Conservation (phyloP, 2,329 filamentous ascomycete genomes). For the Ceratocystis destructans region DNA sequence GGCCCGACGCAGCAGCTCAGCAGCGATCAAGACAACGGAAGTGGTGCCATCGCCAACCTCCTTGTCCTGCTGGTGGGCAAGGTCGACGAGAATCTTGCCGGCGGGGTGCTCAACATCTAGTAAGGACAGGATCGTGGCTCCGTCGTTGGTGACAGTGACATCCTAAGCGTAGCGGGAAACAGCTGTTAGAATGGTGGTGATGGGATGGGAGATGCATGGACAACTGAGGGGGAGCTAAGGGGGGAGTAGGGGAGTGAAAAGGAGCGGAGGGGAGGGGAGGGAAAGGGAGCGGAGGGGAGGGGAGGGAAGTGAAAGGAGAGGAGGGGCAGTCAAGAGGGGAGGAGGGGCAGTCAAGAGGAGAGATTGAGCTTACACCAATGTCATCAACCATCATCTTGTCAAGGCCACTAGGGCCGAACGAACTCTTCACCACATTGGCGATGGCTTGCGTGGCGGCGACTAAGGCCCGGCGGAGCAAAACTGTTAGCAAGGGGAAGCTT, state of each 20-base stretch:
- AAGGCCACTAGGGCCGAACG: slow-evolving; percentile 88
- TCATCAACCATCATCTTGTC: slow-evolving; percentile 99
- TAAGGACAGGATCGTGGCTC: slow-evolving; percentile 87
- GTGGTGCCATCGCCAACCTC: slow-evolving; percentile 98
- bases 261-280: neutral
- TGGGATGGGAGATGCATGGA: slow-evolving; percentile 18
- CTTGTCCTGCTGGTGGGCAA: slow-evolving; percentile 97
- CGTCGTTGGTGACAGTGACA: slow-evolving; percentile 97
- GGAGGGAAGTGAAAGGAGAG: neutral
- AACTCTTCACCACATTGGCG: slow-evolving; percentile 97
- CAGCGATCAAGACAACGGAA: slow-evolving; percentile 91
- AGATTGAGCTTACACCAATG: slow-evolving; percentile 56
- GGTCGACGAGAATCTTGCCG: slow-evolving; percentile 93
- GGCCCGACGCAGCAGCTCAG: slow-evolving; percentile 79
- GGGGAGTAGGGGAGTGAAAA: neutral
- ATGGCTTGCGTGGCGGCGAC: slow-evolving; percentile 93
- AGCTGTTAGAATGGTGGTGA: neutral
- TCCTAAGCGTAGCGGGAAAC: slow-evolving; percentile 41
- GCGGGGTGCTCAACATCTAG: slow-evolving; percentile 96
- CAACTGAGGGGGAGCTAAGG: neutral
- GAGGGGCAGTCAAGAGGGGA: neutral
- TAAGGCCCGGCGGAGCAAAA: slow-evolving; percentile 26
- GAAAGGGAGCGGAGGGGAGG: neutral
- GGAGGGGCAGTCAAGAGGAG: neutral
- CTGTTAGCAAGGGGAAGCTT: slow-evolving; percentile 11